Evolutionary conservation across 768 basidiomycete species (phyloP).

Genomic region (Podaxis carcinomalis): DNA sequence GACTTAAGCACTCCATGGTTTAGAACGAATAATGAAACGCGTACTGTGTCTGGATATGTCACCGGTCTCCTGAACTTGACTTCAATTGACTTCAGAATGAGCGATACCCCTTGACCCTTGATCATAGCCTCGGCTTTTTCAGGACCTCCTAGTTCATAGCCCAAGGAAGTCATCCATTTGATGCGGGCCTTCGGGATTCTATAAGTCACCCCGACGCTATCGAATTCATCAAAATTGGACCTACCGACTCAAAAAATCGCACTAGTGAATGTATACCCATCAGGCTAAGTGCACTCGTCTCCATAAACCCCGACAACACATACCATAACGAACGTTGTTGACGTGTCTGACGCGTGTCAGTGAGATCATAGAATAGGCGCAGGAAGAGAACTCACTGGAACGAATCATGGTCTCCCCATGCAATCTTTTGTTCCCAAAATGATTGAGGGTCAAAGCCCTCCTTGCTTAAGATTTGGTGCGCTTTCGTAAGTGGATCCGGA

Average conservation of each 20-base stretch:
- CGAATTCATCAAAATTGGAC: slow-evolving; percentile 14
- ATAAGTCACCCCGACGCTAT: not conserved
- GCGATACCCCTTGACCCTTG: slow-evolving; percentile 57
- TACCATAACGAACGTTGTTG: slow-evolving; percentile 74
- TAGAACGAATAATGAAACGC: slow-evolving; percentile 24
- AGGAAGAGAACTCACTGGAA: slow-evolving; percentile 53
- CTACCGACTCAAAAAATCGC: slow-evolving; percentile 67
- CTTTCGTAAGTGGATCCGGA: slow-evolving; percentile 29
- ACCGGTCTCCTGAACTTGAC: slow-evolving; percentile 69
- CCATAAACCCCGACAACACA: slow-evolving; percentile 13
- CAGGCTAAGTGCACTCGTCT: not conserved
- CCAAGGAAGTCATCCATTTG: slow-evolving; percentile 59
- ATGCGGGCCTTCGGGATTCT: slow-evolving; percentile 56
- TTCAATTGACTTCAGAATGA: slow-evolving; percentile 70
- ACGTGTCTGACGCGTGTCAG: slow-evolving; percentile 50
- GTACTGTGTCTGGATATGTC: slow-evolving; percentile 71
- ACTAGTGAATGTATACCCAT: slow-evolving; percentile 29
- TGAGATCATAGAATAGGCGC: not conserved
- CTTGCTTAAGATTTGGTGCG: slow-evolving; percentile 33
- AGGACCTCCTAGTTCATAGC: slow-evolving; percentile 55
- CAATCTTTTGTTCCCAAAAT: slow-evolving; percentile 77
- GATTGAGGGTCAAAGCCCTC: slow-evolving; percentile 57
- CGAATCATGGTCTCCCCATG: slow-evolving; percentile 77
- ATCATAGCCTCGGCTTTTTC: slow-evolving; percentile 53
- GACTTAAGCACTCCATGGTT: slow-evolving; percentile 21